phyloP scores from a whole-genome alignment of 805 yeast genomes.

The Jamesozyma rosinii region DNA sequence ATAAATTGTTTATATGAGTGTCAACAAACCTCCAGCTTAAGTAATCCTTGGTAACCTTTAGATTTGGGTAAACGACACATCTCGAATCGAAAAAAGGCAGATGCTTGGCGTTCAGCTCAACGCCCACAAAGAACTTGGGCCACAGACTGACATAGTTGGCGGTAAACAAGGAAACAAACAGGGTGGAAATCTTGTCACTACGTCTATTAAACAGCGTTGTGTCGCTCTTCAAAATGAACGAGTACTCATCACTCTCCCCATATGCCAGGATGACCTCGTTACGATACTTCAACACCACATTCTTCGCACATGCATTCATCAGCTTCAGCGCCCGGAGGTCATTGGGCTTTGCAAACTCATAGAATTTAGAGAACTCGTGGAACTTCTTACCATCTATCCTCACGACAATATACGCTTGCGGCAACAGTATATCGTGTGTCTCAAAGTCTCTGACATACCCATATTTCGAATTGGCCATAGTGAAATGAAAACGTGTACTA shows the following conservation, averaged over 20 bases:
- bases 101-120: constrained; percentile 39
- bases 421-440: constrained; percentile 59
- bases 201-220: constrained; percentile 75
- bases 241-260: constrained; percentile 94
- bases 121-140: constrained; percentile 47
- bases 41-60: constrained; percentile 59
- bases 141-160: constrained; percentile 66
- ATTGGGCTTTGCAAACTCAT: constrained; percentile 79
- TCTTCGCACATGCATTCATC: constrained; percentile 73
- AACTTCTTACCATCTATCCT: constrained; percentile 92
- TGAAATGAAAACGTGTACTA: no score
- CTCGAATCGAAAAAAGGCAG: constrained; percentile 88
- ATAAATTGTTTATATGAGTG: constrained; percentile 88
- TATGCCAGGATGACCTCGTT: constrained; percentile 72
- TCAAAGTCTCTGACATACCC: constrained; percentile 85
- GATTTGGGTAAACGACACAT: constrained; percentile 74
- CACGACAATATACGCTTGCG: constrained; percentile 71
- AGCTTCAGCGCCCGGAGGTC: constrained; percentile 65
- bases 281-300: constrained; percentile 52
- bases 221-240: constrained; percentile 58
- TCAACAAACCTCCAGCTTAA: constrained; percentile 94
- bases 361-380: constrained; percentile 69
- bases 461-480: constrained; percentile 76
- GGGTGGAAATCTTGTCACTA: constrained; percentile 65
- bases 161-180: constrained; percentile 75